phyloP scores from a whole-genome alignment of 2,329 filamentous ascomycete genomes.

The Sarocladiaceae sp. region DNA sequence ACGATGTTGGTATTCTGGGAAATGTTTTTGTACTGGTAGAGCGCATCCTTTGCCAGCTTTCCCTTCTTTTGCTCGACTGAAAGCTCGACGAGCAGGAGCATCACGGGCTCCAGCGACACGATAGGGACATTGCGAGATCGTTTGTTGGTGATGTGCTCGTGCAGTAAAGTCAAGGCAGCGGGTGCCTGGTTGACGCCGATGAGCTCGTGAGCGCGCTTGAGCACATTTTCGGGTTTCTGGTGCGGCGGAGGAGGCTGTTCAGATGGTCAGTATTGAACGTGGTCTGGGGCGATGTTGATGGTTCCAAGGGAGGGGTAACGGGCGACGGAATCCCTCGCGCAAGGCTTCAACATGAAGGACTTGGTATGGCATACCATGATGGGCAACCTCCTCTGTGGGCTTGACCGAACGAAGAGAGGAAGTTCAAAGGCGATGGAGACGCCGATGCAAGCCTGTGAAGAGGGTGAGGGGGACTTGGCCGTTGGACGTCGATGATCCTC shows the following conservation, averaged over 20 bases:
- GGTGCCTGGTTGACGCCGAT: conserved; percentile 93
- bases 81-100: conserved; percentile 94
- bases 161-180: conserved; percentile 87
- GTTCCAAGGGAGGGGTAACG: conserved; percentile 23
- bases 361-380: conserved; percentile 36
- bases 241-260: conserved; percentile 85
- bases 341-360: conserved; percentile 10
- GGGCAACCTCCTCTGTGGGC: conserved; percentile 43
- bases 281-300: neutral
- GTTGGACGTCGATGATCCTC: conserved; percentile 5
- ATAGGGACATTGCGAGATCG: conserved; percentile 96
- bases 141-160: conserved; percentile 99
- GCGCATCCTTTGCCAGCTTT: conserved; percentile 95
- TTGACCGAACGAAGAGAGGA: conserved; percentile 30
- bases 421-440: conserved; percentile 27
- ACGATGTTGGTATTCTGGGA: conserved; percentile 98
- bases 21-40: conserved; percentile 99
- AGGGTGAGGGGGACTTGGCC: conserved; percentile 16
- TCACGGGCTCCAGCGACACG: conserved; percentile 91
- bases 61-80: conserved; percentile 97
- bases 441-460: conserved; percentile 32
- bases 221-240: conserved; percentile 97
- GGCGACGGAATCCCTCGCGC: conserved; percentile 14
- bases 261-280: conserved; percentile 1
- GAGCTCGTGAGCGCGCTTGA: conserved; percentile 97